Evolutionary conservation across 192 early-diverging fungal genomes (phyloP).

Genomic region (Helicostylum pulchrum): DNA sequence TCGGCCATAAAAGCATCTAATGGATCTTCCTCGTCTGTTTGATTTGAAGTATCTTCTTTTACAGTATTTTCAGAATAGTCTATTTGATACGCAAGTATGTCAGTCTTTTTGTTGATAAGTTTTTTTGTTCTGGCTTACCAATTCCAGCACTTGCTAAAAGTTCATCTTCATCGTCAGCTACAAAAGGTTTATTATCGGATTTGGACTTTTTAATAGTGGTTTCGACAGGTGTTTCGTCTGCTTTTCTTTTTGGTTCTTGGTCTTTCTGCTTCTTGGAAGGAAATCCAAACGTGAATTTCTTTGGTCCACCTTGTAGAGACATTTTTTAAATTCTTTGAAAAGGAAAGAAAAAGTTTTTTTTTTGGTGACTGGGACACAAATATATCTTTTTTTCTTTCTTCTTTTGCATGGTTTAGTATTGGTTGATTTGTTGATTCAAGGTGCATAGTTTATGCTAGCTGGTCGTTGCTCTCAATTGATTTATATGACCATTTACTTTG

Average conservation of each 20-base stretch:
- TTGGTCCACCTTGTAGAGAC: slow-evolving; percentile 4
- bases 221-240: neutral
- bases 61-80: neutral
- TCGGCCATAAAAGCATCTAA: slow-evolving; percentile 84
- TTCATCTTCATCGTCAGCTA: slow-evolving; percentile 34
- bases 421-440: too few relatives aligned
- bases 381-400: too few relatives aligned
- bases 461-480: too few relatives aligned
- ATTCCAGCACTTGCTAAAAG: slow-evolving; percentile 36
- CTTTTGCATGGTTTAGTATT: too few relatives aligned
- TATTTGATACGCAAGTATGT: neutral
- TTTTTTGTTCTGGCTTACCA: slow-evolving; percentile 19
- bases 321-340: too few relatives aligned
- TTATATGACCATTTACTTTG: too few relatives aligned
- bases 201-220: neutral
- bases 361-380: too few relatives aligned
- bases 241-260: neutral
- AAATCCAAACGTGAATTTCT: slow-evolving; percentile 28
- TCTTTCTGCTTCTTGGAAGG: slow-evolving; percentile 13
- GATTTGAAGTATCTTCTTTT: slow-evolving; percentile 1
- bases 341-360: too few relatives aligned
- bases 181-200: neutral
- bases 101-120: neutral
- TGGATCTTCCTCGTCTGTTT: slow-evolving; percentile 65
- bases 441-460: too few relatives aligned